Percentiles rank a stretch among this genome's conserved stretches.
These are phyloP conservation scores for Dryas integrifolia DNA, from an alignment of 331 rosid genomes.

Conservation along the genomic window DNA sequence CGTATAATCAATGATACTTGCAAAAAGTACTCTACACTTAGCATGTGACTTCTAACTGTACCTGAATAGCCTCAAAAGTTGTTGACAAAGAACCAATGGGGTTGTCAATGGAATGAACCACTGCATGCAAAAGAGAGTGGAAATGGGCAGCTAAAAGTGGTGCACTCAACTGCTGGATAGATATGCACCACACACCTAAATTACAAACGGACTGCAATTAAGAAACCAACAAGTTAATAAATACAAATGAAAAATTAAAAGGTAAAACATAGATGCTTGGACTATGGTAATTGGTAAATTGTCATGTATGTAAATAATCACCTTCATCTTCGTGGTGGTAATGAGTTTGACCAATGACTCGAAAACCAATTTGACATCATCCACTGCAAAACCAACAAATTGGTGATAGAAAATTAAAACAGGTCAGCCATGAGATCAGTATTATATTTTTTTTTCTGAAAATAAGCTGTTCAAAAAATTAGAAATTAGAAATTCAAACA, in stretches of 20 bases:
- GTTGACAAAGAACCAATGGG: slow-evolving; percentile 86
- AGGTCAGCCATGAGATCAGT: not conserved
- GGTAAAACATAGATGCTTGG: not conserved
- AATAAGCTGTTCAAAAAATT: not conserved
- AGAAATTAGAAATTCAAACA: not conserved
- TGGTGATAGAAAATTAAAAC: not conserved
- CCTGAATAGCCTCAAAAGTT: slow-evolving; percentile 88
- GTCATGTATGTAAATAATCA: slow-evolving; percentile 3
- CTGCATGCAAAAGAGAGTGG: slow-evolving; percentile 49
- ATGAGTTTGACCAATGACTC: slow-evolving; percentile 55
- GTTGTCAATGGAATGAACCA: slow-evolving; percentile 76
- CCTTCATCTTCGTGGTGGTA: slow-evolving; percentile 65
- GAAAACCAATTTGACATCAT: slow-evolving; percentile 51
- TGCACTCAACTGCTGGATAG: slow-evolving; percentile 64
- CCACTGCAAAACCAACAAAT: slow-evolving; percentile 42
- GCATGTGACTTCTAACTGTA: slow-evolving; percentile 8
- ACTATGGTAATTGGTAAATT: not conserved
- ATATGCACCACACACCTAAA: slow-evolving; percentile 84
- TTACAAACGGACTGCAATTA: slow-evolving; percentile 71
- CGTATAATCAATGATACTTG: not conserved
- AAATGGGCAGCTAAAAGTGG: slow-evolving; percentile 46
- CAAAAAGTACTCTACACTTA: not conserved
- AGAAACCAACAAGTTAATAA: slow-evolving; percentile 10
- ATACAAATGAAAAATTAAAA: slow-evolving; percentile 1
- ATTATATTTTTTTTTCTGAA: not conserved